Evolutionary conservation across 202 grass and related monocot genomes (phyloP).

Genomic region (Carex sylvatica): DNA sequence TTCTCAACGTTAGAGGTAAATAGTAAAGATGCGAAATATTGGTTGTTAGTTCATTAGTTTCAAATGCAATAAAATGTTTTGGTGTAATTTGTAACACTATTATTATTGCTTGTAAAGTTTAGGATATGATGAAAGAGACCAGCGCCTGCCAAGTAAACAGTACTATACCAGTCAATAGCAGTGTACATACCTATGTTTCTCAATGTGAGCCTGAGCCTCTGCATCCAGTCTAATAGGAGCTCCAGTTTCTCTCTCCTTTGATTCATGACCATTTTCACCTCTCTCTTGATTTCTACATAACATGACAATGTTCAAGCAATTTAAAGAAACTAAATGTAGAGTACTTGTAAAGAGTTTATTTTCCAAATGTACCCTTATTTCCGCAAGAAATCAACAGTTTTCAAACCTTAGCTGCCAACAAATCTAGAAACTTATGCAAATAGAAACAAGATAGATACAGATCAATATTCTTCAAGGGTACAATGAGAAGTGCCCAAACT

Average conservation of each 20-base stretch:
- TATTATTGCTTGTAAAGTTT: background rate
- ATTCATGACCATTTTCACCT: conserved; percentile 33
- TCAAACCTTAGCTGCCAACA: background rate
- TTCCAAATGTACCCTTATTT: background rate
- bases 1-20: background rate
- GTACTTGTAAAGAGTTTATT: conserved; percentile 18
- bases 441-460: background rate
- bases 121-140: background rate
- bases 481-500: background rate
- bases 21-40: background rate
- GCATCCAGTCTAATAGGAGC: conserved; percentile 75
- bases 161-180: background rate
- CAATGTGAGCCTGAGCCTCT: conserved; percentile 67
- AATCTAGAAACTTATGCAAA: background rate
- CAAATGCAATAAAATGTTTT: background rate
- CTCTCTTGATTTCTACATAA: conserved; percentile 48
- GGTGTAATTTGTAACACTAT: background rate
- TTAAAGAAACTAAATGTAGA: background rate
- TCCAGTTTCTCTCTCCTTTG: conserved; percentile 47
- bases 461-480: conserved; percentile 7
- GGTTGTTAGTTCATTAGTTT: background rate
- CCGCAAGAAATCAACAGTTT: background rate
- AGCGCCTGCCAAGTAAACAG: background rate
- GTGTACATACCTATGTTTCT: conserved; percentile 76
- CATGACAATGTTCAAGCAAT: conserved; percentile 14